A percentile compares a stretch with the other conserved stretches of the same genome.
phyloP scores from a whole-genome alignment of 2,329 filamentous ascomycete species.

The Xylaria polymorpha region DNA sequence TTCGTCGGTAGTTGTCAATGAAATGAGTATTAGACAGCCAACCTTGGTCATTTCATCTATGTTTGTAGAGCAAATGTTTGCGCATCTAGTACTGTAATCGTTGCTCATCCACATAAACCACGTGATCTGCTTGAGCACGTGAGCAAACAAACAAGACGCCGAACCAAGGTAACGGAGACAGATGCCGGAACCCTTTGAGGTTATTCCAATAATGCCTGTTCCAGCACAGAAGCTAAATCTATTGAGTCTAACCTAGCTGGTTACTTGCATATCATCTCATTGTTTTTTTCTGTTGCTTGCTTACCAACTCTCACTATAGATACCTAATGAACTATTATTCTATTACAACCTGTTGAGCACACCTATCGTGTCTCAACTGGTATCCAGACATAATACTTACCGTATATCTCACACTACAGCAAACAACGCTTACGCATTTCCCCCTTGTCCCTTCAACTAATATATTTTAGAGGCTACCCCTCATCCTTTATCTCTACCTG shows the following conservation, averaged over 20 bases:
- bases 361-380: not conserved
- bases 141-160: not conserved
- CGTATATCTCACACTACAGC: not conserved
- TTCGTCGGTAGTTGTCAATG: conserved; percentile 16
- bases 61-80: not conserved
- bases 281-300: not conserved
- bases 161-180: not conserved
- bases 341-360: not conserved
- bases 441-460: not conserved
- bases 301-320: no score
- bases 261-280: not conserved
- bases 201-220: not conserved
- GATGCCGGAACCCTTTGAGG: not conserved
- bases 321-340: no score
- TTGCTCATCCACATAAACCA: not conserved
- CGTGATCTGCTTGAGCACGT: conserved; percentile 6
- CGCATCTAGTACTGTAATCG: not conserved
- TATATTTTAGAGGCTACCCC: not conserved
- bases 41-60: not conserved
- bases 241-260: not conserved
- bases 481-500: conserved; percentile 11
- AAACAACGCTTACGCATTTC: not conserved
- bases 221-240: not conserved
- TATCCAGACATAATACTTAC: not conserved
- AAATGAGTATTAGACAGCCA: conserved; percentile 15